Base-by-base conservation (phyloP, 441 rosid species). In the Daphne laureola region DNA sequence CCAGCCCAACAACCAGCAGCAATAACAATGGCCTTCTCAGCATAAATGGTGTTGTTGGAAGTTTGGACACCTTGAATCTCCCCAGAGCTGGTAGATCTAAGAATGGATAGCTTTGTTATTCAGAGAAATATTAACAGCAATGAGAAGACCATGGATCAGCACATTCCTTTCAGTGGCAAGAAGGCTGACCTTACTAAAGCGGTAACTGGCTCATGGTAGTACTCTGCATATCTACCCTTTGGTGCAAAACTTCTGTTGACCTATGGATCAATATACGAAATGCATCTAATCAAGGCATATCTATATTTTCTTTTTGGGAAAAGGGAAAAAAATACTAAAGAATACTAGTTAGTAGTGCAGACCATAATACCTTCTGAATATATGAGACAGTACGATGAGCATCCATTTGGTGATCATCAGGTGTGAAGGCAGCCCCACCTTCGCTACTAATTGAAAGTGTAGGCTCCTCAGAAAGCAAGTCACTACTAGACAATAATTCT, bases 1-100 rank as follows among this genome's bases (percentile, higher is more conserved):
- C 93, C 89, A 75, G 84, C 87, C 98, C 96, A 91, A 78, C 84
- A 78, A 76, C 96, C 98, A 65, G 98, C 83, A 41, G 98, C 95
- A 65, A 91, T 67, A 36, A 91, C 60, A 63, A 86, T 55, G 21
- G 86, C 95, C 76, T 80, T 87, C 66, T 76, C 78, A 67, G 84
- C 57, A 59, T 72, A 70, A 76, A 91, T 61, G 54, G 71, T 68
- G 51, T 69, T 77, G 62, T 73, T 82, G 51, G 71, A 78, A 54
- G 96, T 91, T 72, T 53, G 72, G 52, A 91, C 80, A 66, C 77
- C 93, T 70, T 70, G 65, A 58, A 81, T 78, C 69, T 80, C 80
- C 48, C 82, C 73, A 54, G 17, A 11, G 67, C 67, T 68, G 57
- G 62, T 67, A 68, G 79, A 73, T 76, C 95, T 88, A 73, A 52